Conservation (phyloP, 768 basidiomycete species). For the Sarcodon aspratus region DNA sequence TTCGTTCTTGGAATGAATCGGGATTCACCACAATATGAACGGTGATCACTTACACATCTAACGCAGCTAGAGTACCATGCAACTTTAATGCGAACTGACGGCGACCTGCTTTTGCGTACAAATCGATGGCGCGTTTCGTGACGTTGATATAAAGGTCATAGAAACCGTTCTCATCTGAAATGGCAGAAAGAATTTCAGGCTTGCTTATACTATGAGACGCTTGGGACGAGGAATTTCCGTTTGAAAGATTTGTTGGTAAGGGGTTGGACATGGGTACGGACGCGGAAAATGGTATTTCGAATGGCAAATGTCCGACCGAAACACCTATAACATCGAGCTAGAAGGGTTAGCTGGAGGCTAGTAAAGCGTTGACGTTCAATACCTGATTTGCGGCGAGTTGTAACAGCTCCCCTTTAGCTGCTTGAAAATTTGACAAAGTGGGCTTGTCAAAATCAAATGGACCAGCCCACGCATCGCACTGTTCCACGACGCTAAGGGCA, state of each 20-base stretch:
- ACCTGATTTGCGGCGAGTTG: slow-evolving; percentile 89
- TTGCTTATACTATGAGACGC: slow-evolving; percentile 34
- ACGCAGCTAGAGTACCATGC: slow-evolving; percentile 76
- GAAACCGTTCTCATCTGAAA: slow-evolving; percentile 48
- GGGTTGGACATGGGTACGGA: slow-evolving; percentile 17
- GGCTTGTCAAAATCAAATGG: slow-evolving; percentile 34
- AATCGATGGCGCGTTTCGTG: slow-evolving; percentile 76
- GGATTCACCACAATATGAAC: background rate
- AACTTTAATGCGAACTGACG: slow-evolving; percentile 79
- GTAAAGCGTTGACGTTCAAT: slow-evolving; percentile 6
- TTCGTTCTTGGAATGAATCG: slow-evolving; percentile 17
- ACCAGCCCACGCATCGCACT: slow-evolving; percentile 65
- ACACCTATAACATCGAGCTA: slow-evolving; percentile 86
- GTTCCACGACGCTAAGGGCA: slow-evolving; percentile 70
- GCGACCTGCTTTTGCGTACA: slow-evolving; percentile 75
- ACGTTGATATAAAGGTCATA: slow-evolving; percentile 65
- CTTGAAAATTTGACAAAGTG: slow-evolving; percentile 42
- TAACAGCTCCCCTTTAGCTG: slow-evolving; percentile 79
- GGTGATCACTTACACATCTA: slow-evolving; percentile 62
- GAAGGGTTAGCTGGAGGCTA: slow-evolving; percentile 2
- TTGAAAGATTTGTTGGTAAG: slow-evolving; percentile 6
- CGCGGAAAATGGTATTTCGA: slow-evolving; percentile 59
- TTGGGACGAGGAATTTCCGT: slow-evolving; percentile 14
- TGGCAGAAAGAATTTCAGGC: slow-evolving; percentile 44
- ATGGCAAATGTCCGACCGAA: slow-evolving; percentile 58